Percentiles rank a stretch among this genome's conserved stretches.
These are phyloP conservation scores for Penicillium manginii DNA, from an alignment of 495 filamentous ascomycete genomes.

Conservation along the genomic window DNA sequence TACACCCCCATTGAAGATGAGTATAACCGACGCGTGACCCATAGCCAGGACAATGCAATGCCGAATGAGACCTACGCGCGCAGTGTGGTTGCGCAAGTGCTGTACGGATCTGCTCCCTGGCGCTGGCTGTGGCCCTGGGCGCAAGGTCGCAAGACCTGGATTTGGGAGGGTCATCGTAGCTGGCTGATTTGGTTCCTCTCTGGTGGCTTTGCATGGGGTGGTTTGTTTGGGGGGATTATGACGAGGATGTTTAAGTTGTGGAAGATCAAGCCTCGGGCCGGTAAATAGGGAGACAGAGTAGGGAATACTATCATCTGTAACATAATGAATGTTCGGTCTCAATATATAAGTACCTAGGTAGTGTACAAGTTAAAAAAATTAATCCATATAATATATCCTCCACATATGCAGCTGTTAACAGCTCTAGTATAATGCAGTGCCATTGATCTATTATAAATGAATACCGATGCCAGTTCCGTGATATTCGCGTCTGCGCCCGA, in stretches of 20 bases:
- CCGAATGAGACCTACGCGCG: slow-evolving; percentile 55
- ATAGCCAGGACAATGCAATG: slow-evolving; percentile 63
- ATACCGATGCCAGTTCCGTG: slow-evolving; percentile 23
- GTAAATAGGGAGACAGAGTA: too few relatives aligned
- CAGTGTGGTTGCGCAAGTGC: slow-evolving; percentile 58
- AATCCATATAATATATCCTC: too few relatives aligned
- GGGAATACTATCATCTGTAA: too few relatives aligned
- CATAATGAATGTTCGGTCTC: too few relatives aligned
- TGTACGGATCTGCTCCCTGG: slow-evolving; percentile 49
- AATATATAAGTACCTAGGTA: too few relatives aligned
- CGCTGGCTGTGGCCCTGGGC: slow-evolving; percentile 54
- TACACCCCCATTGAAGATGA: slow-evolving; percentile 55
- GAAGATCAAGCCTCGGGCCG: slow-evolving; percentile 28
- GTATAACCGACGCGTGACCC: slow-evolving; percentile 54
- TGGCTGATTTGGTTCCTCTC: slow-evolving; percentile 52
- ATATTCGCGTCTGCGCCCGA: slow-evolving; percentile 34
- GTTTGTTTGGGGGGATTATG: slow-evolving; percentile 44
- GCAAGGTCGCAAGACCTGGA: slow-evolving; percentile 45
- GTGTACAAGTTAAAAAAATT: too few relatives aligned
- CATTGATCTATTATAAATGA: slow-evolving; percentile 4
- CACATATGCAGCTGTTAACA: background rate
- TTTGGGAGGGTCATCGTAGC: slow-evolving; percentile 59
- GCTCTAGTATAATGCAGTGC: background rate
- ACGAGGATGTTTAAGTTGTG: slow-evolving; percentile 52
- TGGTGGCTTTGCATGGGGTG: slow-evolving; percentile 47